Conservation (phyloP, 108 stramenopile species). For the Conticribra weissflogii region DNA sequence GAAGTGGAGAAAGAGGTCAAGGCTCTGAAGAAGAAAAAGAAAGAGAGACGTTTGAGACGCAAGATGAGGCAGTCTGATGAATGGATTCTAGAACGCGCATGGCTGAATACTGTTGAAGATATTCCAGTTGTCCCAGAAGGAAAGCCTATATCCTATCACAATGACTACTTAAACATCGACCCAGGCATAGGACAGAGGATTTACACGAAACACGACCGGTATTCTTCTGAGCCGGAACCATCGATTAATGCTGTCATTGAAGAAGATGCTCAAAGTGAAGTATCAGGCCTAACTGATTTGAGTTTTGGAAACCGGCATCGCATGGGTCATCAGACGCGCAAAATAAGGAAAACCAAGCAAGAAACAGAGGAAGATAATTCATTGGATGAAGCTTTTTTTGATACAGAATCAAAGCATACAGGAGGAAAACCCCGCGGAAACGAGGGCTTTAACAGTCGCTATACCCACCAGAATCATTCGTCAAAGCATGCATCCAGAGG, state of each 20-base stretch:
- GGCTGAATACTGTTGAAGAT: constrained; percentile 65
- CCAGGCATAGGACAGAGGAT: constrained; percentile 1
- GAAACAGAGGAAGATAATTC: constrained; percentile 29
- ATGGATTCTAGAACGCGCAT: constrained; percentile 64
- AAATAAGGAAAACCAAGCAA: constrained; percentile 23
- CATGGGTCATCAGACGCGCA: constrained; percentile 31
- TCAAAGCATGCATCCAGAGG: neutral
- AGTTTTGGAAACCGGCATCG: constrained; percentile 41
- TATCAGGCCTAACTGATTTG: constrained; percentile 31
- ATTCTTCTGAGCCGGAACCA: constrained; percentile 6
- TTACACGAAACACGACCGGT: constrained; percentile 18
- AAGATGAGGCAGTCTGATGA: constrained; percentile 60
- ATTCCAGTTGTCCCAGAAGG: constrained; percentile 17
- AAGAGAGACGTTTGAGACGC: constrained; percentile 41
- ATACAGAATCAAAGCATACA: constrained; percentile 13
- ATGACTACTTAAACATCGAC: constrained; percentile 16
- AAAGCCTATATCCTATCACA: constrained; percentile 4
- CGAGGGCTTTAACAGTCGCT: constrained; percentile 1
- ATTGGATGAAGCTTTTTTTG: constrained; percentile 29
- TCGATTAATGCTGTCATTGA: constrained; percentile 18
- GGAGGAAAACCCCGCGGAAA: constrained; percentile 17
- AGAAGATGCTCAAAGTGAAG: constrained; percentile 41
- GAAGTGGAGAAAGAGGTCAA: constrained; percentile 50
- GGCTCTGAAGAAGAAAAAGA: constrained; percentile 57
- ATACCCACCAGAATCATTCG: neutral